Percentiles rank a stretch among this genome's conserved stretches.
Evolutionary conservation across 2,329 filamentous ascomycete species (phyloP).

Genomic region (Myotisia sp.): DNA sequence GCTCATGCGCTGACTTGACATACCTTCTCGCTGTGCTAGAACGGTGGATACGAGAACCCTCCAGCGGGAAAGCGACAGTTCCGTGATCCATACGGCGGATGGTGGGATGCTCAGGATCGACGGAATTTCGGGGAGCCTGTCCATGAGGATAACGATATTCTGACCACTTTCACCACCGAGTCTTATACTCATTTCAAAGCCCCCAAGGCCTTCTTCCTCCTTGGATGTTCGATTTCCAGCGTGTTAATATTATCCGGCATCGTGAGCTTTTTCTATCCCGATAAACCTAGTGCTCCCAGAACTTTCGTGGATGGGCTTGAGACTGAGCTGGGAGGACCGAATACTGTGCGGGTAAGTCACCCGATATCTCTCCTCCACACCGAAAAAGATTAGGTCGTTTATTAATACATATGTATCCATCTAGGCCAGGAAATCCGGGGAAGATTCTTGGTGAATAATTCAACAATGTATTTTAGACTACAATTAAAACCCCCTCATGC

Average conservation of each 20-base stretch:
- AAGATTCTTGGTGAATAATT: too few species aligned
- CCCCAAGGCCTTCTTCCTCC: slow-evolving; percentile 53
- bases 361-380: neutral
- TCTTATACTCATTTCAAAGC: slow-evolving; percentile 75
- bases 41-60: slow-evolving; percentile 36
- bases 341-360: slow-evolving; percentile 48
- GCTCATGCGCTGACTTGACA: slow-evolving; percentile 10
- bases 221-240: slow-evolving; percentile 51
- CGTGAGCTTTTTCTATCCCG: slow-evolving; percentile 57
- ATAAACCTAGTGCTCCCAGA: slow-evolving; percentile 53
- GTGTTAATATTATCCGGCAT: slow-evolving; percentile 52
- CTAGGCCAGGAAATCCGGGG: too few species aligned
- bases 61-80: slow-evolving; percentile 66
- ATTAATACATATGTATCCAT: too few species aligned
- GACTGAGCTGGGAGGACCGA: slow-evolving; percentile 57
- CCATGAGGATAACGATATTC: slow-evolving; percentile 88
- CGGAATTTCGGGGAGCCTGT: slow-evolving; percentile 93
- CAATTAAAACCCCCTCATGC: too few species aligned
- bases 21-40: too few species aligned
- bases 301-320: slow-evolving; percentile 57
- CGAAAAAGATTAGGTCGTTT: too few species aligned
- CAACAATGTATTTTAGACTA: too few species aligned
- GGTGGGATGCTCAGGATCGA: slow-evolving; percentile 96
- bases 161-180: slow-evolving; percentile 78
- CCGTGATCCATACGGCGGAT: slow-evolving; percentile 82